A percentile compares a stretch with the other conserved stretches of the same genome.
Conservation (phyloP, 768 basidiomycete species). For the Tulasnella sp. region DNA sequence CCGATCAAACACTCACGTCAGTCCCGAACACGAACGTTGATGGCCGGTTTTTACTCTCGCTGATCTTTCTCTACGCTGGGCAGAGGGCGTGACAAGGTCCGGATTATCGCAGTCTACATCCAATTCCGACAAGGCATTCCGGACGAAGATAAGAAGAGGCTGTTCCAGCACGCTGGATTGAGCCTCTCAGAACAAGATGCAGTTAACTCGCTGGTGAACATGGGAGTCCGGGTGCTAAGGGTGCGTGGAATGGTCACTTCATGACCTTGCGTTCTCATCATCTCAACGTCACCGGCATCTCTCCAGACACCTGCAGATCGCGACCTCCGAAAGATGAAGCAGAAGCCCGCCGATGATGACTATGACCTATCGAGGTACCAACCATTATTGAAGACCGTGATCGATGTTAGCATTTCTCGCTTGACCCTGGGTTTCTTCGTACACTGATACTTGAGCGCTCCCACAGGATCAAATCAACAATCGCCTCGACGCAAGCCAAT, state of each 20-base stretch:
- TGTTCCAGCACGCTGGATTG: constrained; percentile 91
- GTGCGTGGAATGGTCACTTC: constrained; percentile 43
- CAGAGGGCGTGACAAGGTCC: constrained; percentile 86
- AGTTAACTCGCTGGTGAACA: constrained; percentile 68
- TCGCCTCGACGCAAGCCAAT: constrained; percentile 63
- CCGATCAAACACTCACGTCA: constrained; percentile 74
- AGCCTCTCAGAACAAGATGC: constrained; percentile 86
- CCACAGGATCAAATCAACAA: constrained; percentile 68
- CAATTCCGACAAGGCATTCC: constrained; percentile 93
- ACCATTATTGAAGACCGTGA: constrained; percentile 63
- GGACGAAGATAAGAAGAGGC: constrained; percentile 88
- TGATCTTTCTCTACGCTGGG: too few relatives aligned
- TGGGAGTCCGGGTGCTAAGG: constrained; percentile 77
- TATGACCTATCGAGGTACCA: constrained; percentile 94
- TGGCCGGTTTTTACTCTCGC: too few relatives aligned
- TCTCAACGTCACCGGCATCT: neutral
- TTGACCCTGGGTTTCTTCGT: neutral
- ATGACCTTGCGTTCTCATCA: neutral
- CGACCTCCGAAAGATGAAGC: constrained; percentile 70
- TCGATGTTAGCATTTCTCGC: constrained; percentile 51
- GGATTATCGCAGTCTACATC: constrained; percentile 91
- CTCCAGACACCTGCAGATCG: constrained; percentile 61
- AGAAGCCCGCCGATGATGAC: constrained; percentile 75
- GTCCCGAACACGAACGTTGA: constrained; percentile 18
- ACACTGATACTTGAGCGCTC: too few relatives aligned